A percentile compares a stretch with the other conserved stretches of the same genome.
Evolutionary conservation across 208 protist species (phyloP).

Genomic region (Leishmania arabica): DNA sequence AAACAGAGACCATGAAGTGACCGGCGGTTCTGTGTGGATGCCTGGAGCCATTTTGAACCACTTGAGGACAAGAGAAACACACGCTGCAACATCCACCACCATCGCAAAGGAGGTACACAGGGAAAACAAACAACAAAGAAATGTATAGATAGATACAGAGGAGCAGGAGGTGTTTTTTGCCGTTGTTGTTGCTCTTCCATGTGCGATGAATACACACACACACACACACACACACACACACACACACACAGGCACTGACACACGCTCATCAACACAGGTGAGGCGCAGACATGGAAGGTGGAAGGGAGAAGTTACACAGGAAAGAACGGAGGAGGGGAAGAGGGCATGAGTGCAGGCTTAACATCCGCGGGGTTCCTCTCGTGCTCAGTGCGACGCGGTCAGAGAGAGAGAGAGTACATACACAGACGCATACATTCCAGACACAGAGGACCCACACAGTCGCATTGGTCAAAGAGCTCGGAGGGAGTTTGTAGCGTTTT

Average conservation of each 20-base stretch:
- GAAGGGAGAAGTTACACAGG: not conserved
- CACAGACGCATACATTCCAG: not conserved
- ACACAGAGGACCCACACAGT: not conserved
- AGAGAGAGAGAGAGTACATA: not conserved
- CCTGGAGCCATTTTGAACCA: not conserved
- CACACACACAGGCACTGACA: not conserved
- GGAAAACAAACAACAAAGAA: not conserved
- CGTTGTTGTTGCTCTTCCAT: no score
- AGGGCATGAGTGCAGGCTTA: not conserved
- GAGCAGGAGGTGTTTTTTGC: not conserved
- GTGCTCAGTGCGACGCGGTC: not conserved
- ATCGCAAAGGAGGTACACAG: not conserved
- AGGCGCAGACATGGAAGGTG: not conserved
- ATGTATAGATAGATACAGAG: not conserved
- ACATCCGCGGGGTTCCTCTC: not conserved
- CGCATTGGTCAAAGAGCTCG: not conserved
- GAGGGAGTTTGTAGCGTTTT: not conserved
- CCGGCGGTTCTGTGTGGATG: not conserved
- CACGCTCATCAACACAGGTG: not conserved
- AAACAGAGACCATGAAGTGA: not conserved
- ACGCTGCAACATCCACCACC: not conserved
- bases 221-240: no score
- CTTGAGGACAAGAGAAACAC: constrained; percentile 3
- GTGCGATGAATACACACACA: not conserved
- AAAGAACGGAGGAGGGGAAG: not conserved